phyloP scores from a whole-genome alignment of 768 basidiomycete genomes.

The Kwoniella dejecticola region DNA sequence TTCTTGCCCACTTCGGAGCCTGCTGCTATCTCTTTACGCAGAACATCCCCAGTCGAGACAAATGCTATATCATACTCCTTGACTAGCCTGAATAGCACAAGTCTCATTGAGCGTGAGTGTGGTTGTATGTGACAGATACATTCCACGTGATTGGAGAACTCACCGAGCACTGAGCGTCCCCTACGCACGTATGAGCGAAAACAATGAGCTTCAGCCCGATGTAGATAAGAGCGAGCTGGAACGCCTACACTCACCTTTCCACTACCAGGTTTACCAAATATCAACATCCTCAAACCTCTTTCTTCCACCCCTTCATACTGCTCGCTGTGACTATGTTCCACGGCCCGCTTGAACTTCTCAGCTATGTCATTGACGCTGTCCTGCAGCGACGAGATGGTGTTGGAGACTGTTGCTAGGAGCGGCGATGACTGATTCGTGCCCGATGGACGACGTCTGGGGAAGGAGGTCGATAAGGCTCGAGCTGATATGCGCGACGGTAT shows the following conservation, averaged over 20 bases:
- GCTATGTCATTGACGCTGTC: constrained; percentile 22
- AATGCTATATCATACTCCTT: constrained; percentile 55
- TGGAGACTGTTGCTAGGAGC: background rate
- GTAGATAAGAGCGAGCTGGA: background rate
- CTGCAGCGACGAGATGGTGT: background rate
- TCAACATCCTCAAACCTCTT: constrained; percentile 50
- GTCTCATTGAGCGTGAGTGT: no score
- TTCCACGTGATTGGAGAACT: no score
- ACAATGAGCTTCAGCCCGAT: background rate
- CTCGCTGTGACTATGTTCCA: constrained; percentile 21
- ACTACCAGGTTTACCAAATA: constrained; percentile 57
- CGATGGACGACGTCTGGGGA: background rate
- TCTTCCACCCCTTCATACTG: constrained; percentile 40
- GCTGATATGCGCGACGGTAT: background rate
- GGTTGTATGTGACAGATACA: no score
- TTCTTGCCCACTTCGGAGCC: constrained; percentile 48
- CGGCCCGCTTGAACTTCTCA: constrained; percentile 22
- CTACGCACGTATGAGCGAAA: constrained; percentile 9
- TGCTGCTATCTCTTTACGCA: constrained; percentile 54
- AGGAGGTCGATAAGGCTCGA: constrained; percentile 3
- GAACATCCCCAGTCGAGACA: constrained; percentile 55
- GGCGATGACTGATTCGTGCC: background rate
- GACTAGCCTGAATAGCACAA: constrained; percentile 45
- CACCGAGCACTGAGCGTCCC: constrained; percentile 49
- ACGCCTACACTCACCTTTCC: constrained; percentile 30